Percentiles rank a stretch among this genome's conserved stretches.
phyloP scores from a whole-genome alignment of 495 filamentous ascomycete genomes.

The Cercophora scortea region DNA sequence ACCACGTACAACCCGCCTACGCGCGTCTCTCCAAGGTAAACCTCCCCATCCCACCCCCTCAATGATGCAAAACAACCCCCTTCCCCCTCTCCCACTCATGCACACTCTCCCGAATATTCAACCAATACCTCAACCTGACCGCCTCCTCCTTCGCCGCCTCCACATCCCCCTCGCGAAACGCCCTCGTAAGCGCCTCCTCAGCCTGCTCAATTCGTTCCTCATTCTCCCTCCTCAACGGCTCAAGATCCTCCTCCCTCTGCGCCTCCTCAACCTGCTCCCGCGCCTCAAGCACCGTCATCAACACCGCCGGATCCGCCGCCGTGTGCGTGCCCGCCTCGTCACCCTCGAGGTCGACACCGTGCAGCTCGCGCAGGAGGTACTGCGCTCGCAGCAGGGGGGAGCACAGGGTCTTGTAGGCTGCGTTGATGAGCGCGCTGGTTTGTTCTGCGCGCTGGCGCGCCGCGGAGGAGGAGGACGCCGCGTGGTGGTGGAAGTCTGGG shows the following conservation, averaged over 20 bases:
- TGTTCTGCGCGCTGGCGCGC: conserved; percentile 49
- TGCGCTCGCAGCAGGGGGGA: conserved; percentile 73
- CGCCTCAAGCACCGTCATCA: conserved; percentile 84
- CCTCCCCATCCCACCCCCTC: not conserved
- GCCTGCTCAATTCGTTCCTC: conserved; percentile 53
- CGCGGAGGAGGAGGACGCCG: conserved; percentile 9
- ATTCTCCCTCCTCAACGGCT: conserved; percentile 55
- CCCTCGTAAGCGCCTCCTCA: conserved; percentile 48
- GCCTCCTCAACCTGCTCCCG: conserved; percentile 79
- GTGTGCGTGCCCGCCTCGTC: conserved; percentile 67
- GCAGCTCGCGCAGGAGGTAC: conserved; percentile 62
- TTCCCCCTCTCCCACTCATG: conserved; percentile 76
- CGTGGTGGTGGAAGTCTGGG: conserved; percentile 65
- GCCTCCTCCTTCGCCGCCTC: conserved; percentile 60
- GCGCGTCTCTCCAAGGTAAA: not conserved
- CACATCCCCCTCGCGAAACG: conserved; percentile 61
- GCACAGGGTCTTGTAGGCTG: conserved; percentile 76
- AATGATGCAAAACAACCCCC: conserved; percentile 59
- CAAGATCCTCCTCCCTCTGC: conserved; percentile 54
- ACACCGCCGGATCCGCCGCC: conserved; percentile 61
- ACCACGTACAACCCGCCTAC: no score
- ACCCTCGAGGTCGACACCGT: conserved; percentile 67
- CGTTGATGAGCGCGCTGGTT: conserved; percentile 71
- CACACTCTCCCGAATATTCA: conserved; percentile 75
- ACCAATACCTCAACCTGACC: conserved; percentile 82